phyloP scores from a whole-genome alignment of 768 basidiomycete species.

The Russula olivacea region DNA sequence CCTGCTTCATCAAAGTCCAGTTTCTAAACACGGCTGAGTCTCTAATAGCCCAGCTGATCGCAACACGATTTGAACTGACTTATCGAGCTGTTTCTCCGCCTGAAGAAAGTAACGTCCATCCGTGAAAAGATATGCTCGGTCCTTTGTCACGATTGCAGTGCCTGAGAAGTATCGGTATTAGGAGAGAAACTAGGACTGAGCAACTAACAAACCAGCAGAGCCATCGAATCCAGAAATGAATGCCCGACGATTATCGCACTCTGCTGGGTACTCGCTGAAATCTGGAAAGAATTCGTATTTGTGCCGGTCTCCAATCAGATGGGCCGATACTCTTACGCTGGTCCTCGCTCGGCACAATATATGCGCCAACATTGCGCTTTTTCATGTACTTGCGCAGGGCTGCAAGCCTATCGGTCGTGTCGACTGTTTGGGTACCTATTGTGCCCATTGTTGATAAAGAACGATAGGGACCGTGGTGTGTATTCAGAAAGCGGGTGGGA shows the following conservation, averaged over 20 bases:
- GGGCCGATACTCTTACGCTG: constrained; percentile 55
- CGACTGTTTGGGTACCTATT: constrained; percentile 39
- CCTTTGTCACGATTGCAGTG: constrained; percentile 66
- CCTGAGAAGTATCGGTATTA: constrained; percentile 37
- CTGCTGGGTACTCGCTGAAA: constrained; percentile 82
- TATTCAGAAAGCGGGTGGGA: constrained; percentile 11
- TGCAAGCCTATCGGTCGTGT: constrained; percentile 59
- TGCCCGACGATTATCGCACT: constrained; percentile 75
- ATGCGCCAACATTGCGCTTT: constrained; percentile 54
- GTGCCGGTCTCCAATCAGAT: constrained; percentile 3
- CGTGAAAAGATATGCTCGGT: constrained; percentile 80
- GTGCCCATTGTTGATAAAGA: constrained; percentile 35
- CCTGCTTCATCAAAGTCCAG: constrained; percentile 93
- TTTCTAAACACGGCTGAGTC: constrained; percentile 43
- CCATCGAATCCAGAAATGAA: constrained; percentile 94
- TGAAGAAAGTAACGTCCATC: constrained; percentile 96
- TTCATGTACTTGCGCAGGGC: constrained; percentile 68
- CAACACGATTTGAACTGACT: constrained; percentile 40
- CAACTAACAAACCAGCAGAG: constrained; percentile 67
- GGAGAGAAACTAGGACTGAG: neutral
- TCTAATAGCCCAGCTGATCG: neutral
- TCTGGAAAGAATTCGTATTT: constrained; percentile 41
- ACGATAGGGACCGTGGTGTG: neutral
- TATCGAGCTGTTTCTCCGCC: constrained; percentile 82
- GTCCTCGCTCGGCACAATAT: constrained; percentile 88